These are phyloP conservation scores for Mycena filopes DNA, from an alignment of 768 basidiomycete genomes.

Conservation along the genomic window DNA sequence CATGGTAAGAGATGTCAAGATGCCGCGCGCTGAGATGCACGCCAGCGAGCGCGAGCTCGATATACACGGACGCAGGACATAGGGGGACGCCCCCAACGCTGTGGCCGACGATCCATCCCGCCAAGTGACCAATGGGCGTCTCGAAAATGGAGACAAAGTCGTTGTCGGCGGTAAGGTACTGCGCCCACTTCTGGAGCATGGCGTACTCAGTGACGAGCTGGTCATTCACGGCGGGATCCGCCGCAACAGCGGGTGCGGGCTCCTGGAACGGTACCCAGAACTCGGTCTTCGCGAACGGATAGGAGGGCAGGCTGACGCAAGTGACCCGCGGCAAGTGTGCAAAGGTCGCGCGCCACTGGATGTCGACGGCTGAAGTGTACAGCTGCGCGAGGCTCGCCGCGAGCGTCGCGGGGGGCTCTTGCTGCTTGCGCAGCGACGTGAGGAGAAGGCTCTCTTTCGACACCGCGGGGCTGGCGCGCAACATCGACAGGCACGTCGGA, in stretches of 20 bases:
- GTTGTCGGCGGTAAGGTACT: constrained; percentile 51
- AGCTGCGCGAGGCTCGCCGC: constrained; percentile 58
- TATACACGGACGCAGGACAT: constrained; percentile 75
- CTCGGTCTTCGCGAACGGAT: constrained; percentile 65
- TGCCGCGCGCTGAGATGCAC: constrained; percentile 50
- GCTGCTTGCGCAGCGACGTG: constrained; percentile 59
- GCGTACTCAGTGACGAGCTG: constrained; percentile 40
- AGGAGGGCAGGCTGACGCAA: constrained; percentile 67
- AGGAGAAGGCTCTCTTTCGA: constrained; percentile 51
- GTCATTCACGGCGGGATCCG: background rate
- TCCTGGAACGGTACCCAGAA: constrained; percentile 68
- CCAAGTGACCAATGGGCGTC: constrained; percentile 58
- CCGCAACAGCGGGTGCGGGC: constrained; percentile 6
- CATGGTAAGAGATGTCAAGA: constrained; percentile 37
- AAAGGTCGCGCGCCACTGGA: constrained; percentile 70
- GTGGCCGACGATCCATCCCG: constrained; percentile 63
- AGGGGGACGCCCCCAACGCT: constrained; percentile 64
- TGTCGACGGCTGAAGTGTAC: constrained; percentile 50
- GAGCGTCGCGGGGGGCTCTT: constrained; percentile 57
- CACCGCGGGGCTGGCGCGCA: constrained; percentile 53
- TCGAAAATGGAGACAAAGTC: constrained; percentile 59
- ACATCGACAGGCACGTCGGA: constrained; percentile 64
- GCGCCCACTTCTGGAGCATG: constrained; percentile 54
- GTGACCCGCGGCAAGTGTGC: constrained; percentile 51
- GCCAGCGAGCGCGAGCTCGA: constrained; percentile 64